Percentiles rank a stretch among this genome's conserved stretches.
Evolutionary conservation across 1,284 basidiomycete genomes (phyloP).

Genomic region (Coriolopsis trogii): DNA sequence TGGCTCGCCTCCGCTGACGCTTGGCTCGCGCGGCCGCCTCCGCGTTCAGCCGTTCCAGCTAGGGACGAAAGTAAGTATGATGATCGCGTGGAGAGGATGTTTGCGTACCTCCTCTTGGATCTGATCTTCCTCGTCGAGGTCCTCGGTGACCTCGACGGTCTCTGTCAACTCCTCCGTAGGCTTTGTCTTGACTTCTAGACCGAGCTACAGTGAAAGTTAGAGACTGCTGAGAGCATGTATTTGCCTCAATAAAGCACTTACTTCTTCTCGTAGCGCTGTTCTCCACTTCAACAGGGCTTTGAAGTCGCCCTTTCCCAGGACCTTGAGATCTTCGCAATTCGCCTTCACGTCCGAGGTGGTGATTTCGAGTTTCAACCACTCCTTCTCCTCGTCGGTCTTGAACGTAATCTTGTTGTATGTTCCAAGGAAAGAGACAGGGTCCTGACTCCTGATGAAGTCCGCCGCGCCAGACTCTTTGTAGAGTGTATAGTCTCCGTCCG

Average conservation of each 20-base stretch:
- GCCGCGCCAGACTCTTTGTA: conserved; percentile 78
- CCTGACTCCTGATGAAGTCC: conserved; percentile 74
- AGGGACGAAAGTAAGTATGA: neutral
- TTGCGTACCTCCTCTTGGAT: conserved; percentile 81
- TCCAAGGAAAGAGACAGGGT: conserved; percentile 85
- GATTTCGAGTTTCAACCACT: conserved; percentile 75
- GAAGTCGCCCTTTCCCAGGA: conserved; percentile 97
- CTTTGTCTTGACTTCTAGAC: conserved; percentile 80
- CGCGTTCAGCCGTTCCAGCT: conserved; percentile 86
- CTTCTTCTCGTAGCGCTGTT: conserved; percentile 81
- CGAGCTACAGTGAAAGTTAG: conserved; percentile 51
- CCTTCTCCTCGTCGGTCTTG: conserved; percentile 82
- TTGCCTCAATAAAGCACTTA: conserved; percentile 31
- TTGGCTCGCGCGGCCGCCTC: conserved; percentile 78
- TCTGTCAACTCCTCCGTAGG: conserved; percentile 77
- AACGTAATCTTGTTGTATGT: conserved; percentile 87
- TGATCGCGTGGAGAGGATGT: neutral
- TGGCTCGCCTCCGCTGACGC: conserved; percentile 84
- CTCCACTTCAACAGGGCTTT: conserved; percentile 94
- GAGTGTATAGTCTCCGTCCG: conserved; percentile 92
- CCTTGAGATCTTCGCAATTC: conserved; percentile 93
- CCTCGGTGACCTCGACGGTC: conserved; percentile 73
- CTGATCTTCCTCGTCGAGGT: conserved; percentile 84
- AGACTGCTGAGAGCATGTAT: neutral
- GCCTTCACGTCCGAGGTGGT: conserved; percentile 83